Evolutionary conservation across 352 stramenopile genomes (phyloP).

Genomic region (Phytopythium sindhum): DNA sequence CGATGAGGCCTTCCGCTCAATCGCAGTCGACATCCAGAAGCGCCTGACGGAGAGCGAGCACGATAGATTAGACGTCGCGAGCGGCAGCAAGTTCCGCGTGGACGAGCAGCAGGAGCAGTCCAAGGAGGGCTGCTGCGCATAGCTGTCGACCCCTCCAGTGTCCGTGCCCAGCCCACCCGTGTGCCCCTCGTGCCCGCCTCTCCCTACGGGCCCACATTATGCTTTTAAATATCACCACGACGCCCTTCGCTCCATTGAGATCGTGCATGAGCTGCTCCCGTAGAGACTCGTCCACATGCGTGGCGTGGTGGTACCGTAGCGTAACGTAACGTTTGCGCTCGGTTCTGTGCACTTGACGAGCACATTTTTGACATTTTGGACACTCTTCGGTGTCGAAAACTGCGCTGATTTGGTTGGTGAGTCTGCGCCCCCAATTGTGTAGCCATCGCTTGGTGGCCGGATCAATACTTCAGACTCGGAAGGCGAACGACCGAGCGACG

Average conservation of each 20-base stretch:
- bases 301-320: neutral
- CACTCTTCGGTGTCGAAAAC: neutral
- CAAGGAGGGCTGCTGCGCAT: slow-evolving; percentile 81
- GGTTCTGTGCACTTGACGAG: neutral
- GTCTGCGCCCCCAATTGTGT: neutral
- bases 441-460: neutral
- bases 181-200: neutral
- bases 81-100: slow-evolving; percentile 81
- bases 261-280: neutral
- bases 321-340: neutral
- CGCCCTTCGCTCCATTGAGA: neutral
- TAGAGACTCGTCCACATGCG: neutral
- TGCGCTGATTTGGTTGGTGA: slow-evolving; percentile 1
- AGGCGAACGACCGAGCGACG: neutral
- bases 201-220: neutral
- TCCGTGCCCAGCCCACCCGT: neutral
- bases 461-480: neutral
- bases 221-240: slow-evolving; percentile 1
- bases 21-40: slow-evolving; percentile 89
- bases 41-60: slow-evolving; percentile 81
- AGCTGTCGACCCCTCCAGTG: slow-evolving; percentile 1
- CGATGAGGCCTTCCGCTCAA: slow-evolving; percentile 84
- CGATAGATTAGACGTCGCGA: slow-evolving; percentile 88
- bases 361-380: no score
- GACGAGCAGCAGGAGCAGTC: slow-evolving; percentile 75